Percentiles rank a stretch among this genome's conserved stretches.
phyloP scores from a whole-genome alignment of 495 filamentous ascomycete species.

The Hyphodiscus hymeniophilus region DNA sequence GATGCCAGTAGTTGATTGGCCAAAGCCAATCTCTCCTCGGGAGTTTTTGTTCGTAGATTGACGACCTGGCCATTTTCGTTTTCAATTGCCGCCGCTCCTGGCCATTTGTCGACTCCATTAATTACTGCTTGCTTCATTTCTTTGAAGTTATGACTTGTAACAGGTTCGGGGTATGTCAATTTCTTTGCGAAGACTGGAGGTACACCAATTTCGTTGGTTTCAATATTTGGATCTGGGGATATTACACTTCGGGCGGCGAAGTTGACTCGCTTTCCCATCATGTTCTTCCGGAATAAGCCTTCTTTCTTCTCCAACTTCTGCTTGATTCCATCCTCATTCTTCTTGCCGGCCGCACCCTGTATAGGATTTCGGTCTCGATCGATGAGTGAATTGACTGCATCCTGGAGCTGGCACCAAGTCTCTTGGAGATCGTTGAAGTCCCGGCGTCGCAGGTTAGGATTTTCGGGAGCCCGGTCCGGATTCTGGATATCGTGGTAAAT shows the following conservation, averaged over 20 bases:
- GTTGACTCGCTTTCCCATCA: slow-evolving; percentile 99
- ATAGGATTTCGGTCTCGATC: slow-evolving; percentile 79
- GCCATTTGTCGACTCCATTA: slow-evolving; percentile 89
- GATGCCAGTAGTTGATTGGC: slow-evolving; percentile 93
- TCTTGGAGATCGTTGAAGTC: slow-evolving; percentile 56
- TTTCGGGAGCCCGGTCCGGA: slow-evolving; percentile 26
- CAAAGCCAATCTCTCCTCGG: slow-evolving; percentile 74
- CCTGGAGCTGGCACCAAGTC: slow-evolving; percentile 75
- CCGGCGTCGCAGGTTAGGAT: slow-evolving; percentile 28
- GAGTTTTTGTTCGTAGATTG: slow-evolving; percentile 74
- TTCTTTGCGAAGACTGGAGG: slow-evolving; percentile 95
- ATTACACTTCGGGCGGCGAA: slow-evolving; percentile 97
- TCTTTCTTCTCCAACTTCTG: slow-evolving; percentile 99
- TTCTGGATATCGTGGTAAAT: slow-evolving; percentile 63
- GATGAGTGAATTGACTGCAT: slow-evolving; percentile 81
- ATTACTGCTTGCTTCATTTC: slow-evolving; percentile 94
- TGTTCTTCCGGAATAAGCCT: slow-evolving; percentile 95
- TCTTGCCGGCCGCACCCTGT: slow-evolving; percentile 59
- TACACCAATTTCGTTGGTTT: slow-evolving; percentile 97
- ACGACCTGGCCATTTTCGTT: slow-evolving; percentile 91
- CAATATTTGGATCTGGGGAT: slow-evolving; percentile 96
- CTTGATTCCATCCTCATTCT: slow-evolving; percentile 83
- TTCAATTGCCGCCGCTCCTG: slow-evolving; percentile 88
- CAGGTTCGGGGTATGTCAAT: slow-evolving; percentile 93
- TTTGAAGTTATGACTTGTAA: slow-evolving; percentile 93